Evolutionary conservation across 2,329 filamentous ascomycete species (phyloP).

Genomic region (Ophiostoma sp.): DNA sequence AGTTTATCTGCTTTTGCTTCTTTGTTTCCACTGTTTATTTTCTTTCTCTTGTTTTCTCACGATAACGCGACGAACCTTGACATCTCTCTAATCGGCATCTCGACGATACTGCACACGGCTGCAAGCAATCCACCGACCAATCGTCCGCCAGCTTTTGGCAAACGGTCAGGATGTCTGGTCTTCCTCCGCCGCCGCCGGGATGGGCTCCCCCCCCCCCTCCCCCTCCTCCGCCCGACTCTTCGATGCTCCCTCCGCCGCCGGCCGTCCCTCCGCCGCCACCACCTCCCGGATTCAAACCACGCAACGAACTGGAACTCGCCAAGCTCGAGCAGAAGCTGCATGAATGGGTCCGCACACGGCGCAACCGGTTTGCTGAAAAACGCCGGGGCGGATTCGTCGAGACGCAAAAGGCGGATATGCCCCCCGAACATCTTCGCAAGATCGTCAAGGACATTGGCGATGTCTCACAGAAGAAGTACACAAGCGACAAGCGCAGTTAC

Average conservation of each 20-base stretch:
- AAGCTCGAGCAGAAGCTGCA: conserved; percentile 99
- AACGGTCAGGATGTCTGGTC: conserved; percentile 24
- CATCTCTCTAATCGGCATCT: neutral
- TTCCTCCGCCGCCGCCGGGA: conserved; percentile 49
- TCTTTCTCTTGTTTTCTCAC: neutral
- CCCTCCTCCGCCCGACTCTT: conserved; percentile 34
- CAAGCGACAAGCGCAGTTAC: conserved; percentile 96
- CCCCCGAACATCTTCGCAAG: conserved; percentile 94
- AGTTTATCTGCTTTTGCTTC: neutral
- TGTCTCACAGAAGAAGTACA: conserved; percentile 99
- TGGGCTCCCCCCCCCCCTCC: conserved; percentile 46
- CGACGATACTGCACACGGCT: neutral
- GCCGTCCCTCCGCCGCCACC: conserved; percentile 61
- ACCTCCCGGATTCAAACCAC: conserved; percentile 72
- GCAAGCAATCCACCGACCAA: neutral
- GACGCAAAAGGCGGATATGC: conserved; percentile 98
- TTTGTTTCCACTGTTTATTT: neutral
- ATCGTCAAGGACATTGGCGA: conserved; percentile 98
- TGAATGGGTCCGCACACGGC: conserved; percentile 90
- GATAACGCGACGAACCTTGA: neutral
- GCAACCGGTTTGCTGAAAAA: conserved; percentile 94
- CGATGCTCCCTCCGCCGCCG: conserved; percentile 50
- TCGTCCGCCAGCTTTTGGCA: neutral
- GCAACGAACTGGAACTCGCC: conserved; percentile 74
- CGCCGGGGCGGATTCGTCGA: conserved; percentile 93